Base-by-base conservation (phyloP, 2,329 filamentous ascomycete genomes). In the Aspergillus calidoustus region DNA sequence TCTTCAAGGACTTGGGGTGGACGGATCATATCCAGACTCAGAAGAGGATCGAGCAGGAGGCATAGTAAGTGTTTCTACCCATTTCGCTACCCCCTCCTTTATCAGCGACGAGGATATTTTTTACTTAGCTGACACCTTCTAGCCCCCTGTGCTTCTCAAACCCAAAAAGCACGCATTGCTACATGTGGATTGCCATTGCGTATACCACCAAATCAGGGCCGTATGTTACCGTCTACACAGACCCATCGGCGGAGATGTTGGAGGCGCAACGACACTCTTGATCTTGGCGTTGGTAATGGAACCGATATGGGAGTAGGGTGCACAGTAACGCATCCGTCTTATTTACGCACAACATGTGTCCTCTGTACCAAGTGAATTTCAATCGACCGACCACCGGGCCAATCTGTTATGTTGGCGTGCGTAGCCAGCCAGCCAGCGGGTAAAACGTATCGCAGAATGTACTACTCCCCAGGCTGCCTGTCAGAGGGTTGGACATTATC, bases 1-100 rank as follows among this genome's bases (percentile, higher is more conserved):
- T 57, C 19, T 57, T 57, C 31, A 19, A 34, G 4, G 54, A 57
- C 3, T 23, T 57, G 13, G 54, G 54, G 15, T 57, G 54, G 54
- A 17, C 30, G 22, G 54, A 31, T 9, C 54, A 57, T 38, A 34
- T 34, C 6, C 15, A 48, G 17, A 28, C 19, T 19, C 54, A 57
- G 8, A 30, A 31, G 34, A 15, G 22, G 7, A 15, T 57, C 22
- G 43, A 57, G 54, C 23, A 57, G 22, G 28, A 49, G 8, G 54
- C 54, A 57, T 57, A 57, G 54, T 57, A 57, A 57, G 54, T 49
- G 22, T 17, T 41, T 22, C 15, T 5, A 2, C 8, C 2, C 15
- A 43, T 23, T 19, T 19, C 19, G 1, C 19, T 19, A 19, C 19
- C 19, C 19, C 19, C 19, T 19, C 19, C 19, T 19, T 19, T 19